These are phyloP conservation scores for Beauveria scarabaeidicola DNA, from an alignment of 2,329 filamentous ascomycete genomes.

Conservation along the genomic window DNA sequence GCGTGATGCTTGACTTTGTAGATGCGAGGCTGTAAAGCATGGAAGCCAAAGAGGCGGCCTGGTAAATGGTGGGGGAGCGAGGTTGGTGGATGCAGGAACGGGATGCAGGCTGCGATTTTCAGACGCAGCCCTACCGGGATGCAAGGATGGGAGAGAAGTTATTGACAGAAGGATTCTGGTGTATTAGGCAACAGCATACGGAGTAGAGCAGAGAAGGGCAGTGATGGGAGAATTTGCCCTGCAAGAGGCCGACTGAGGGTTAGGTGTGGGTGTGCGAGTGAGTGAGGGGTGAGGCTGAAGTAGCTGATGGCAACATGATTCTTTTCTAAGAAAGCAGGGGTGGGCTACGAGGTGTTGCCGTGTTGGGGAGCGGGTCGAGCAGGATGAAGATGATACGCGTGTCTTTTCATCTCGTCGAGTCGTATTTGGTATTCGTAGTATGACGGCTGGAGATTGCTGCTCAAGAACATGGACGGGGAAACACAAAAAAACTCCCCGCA, in stretches of 20 bases:
- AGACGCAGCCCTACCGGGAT: background rate
- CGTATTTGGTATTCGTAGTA: background rate
- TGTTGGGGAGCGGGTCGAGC: too few species aligned
- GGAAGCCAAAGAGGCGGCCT: background rate
- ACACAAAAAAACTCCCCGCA: too few species aligned
- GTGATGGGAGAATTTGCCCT: too few species aligned
- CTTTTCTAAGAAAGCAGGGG: too few species aligned
- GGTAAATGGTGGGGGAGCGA: background rate
- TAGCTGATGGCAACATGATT: background rate
- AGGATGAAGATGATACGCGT: too few species aligned
- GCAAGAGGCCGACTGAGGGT: background rate
- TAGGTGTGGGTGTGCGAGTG: background rate
- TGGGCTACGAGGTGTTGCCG: too few species aligned
- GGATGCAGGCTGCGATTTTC: slow-evolving; percentile 1
- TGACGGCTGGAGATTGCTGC: background rate
- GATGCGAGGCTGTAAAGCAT: background rate
- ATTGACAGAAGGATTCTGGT: background rate
- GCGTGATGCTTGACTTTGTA: background rate
- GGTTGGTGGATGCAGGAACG: background rate
- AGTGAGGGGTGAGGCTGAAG: slow-evolving; percentile 1
- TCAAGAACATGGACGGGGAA: too few species aligned
- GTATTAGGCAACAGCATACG: background rate
- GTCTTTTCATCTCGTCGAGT: too few species aligned
- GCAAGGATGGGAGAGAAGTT: background rate
- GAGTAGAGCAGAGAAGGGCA: too few species aligned